phyloP scores from a whole-genome alignment of 164 flowering plant species.

The Brasenia schreberi region DNA sequence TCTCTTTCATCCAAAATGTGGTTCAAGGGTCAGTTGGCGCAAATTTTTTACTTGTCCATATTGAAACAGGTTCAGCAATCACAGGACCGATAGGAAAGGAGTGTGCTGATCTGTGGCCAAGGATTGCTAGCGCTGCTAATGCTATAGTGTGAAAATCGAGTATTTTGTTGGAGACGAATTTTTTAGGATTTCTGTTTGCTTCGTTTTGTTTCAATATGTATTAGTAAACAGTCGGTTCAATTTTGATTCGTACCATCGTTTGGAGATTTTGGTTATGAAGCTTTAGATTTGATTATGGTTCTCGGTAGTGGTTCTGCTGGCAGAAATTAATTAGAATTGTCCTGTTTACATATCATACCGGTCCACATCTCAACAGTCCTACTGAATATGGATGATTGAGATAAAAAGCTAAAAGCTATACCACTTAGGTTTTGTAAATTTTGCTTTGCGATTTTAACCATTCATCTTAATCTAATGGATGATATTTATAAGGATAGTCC shows the following conservation, averaged over 20 bases:
- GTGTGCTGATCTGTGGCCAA: conserved; percentile 40
- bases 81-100: conserved; percentile 49
- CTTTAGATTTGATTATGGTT: neutral
- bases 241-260: neutral
- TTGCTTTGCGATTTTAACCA: too few species aligned
- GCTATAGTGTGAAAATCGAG: conserved; percentile 18
- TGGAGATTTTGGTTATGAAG: neutral
- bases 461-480: too few species aligned
- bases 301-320: neutral
- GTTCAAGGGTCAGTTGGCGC: neutral
- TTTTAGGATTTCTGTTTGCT: neutral
- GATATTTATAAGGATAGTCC: too few species aligned
- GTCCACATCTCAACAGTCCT: too few species aligned
- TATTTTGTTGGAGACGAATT: neutral
- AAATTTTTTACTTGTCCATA: neutral
- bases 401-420: too few species aligned
- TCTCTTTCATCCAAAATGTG: too few species aligned
- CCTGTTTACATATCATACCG: too few species aligned
- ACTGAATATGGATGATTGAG: too few species aligned
- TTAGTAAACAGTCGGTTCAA: neutral
- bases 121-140: conserved; percentile 43
- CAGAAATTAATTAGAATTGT: neutral
- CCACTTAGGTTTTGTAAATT: too few species aligned
- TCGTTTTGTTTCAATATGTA: neutral
- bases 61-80: conserved; percentile 26